Conservation (phyloP, 306 rosid species). For the Hylodesmum podocarpum region DNA sequence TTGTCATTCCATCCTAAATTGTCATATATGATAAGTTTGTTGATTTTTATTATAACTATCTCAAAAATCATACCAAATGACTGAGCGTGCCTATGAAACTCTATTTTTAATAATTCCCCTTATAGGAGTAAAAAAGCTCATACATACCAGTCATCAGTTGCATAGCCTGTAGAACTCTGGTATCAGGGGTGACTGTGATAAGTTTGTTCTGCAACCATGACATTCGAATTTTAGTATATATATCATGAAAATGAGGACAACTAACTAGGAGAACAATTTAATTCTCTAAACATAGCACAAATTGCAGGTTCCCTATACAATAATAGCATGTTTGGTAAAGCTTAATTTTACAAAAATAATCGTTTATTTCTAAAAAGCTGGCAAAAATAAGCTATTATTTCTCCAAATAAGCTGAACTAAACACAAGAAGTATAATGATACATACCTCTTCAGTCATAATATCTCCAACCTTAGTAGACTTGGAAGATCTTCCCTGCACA, state of each 20-base stretch:
- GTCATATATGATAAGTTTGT: background rate
- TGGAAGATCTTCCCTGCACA: constrained; percentile 98
- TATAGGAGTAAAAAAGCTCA: background rate
- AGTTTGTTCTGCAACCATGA: constrained; percentile 78
- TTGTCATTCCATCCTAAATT: background rate
- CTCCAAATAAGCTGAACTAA: background rate
- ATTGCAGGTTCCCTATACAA: background rate
- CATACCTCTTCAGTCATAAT: constrained; percentile 99
- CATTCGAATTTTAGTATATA: constrained; percentile 21
- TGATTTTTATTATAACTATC: background rate
- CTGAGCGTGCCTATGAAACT: background rate
- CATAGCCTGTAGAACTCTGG: constrained; percentile 90
- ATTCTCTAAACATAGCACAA: background rate
- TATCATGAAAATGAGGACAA: constrained; percentile 3
- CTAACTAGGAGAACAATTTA: background rate
- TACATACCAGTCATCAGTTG: constrained; percentile 93
- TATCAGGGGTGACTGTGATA: constrained; percentile 85
- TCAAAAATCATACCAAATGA: background rate
- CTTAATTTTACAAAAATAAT: background rate
- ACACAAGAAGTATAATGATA: background rate
- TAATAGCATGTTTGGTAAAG: background rate
- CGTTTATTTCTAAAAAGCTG: background rate
- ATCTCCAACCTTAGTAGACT: constrained; percentile 97
- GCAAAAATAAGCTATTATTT: background rate
- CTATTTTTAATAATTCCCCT: background rate